Percentiles rank a stretch among this genome's conserved stretches.
These are phyloP conservation scores for Puccinia triticina DNA, from an alignment of 1,284 basidiomycete species.

Conservation along the genomic window DNA sequence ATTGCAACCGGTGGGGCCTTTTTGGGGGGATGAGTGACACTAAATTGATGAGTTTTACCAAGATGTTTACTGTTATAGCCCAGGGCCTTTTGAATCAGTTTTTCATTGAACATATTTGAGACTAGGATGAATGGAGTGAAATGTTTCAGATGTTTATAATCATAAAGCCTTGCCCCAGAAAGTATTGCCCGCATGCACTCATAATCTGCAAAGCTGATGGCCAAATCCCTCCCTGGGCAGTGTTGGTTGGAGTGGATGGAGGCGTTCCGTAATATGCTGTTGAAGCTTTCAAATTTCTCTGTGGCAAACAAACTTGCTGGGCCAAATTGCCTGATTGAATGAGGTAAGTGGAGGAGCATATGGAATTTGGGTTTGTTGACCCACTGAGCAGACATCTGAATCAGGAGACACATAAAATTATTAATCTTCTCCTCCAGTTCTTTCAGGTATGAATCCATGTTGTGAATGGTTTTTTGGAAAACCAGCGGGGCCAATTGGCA, in stretches of 20 bases:
- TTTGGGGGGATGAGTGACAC: too few relatives aligned
- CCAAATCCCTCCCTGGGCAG: too few relatives aligned
- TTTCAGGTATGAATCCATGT: slow-evolving; percentile 59
- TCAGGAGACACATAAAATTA: slow-evolving; percentile 58
- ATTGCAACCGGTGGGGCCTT: too few relatives aligned
- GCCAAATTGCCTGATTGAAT: too few relatives aligned
- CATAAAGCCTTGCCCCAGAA: too few relatives aligned
- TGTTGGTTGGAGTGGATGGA: too few relatives aligned
- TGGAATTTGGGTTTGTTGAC: slow-evolving; percentile 63
- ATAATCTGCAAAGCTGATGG: too few relatives aligned
- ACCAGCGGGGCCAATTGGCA: slow-evolving; percentile 60
- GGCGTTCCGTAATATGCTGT: not conserved
- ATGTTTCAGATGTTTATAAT: not conserved
- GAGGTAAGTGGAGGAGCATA: slow-evolving; percentile 56
- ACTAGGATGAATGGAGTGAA: not conserved
- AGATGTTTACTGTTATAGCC: not conserved
- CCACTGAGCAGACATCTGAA: slow-evolving; percentile 59
- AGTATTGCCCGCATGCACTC: too few relatives aligned
- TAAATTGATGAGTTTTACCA: too few relatives aligned
- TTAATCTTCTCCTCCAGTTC: slow-evolving; percentile 56
- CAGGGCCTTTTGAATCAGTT: not conserved
- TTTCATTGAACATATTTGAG: not conserved
- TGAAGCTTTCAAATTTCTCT: too few relatives aligned
- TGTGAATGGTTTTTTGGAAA: slow-evolving; percentile 61
- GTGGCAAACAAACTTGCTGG: too few relatives aligned